Evolutionary conservation across 1,284 basidiomycete genomes (phyloP).

Genomic region (Mrakiaceae sp.): DNA sequence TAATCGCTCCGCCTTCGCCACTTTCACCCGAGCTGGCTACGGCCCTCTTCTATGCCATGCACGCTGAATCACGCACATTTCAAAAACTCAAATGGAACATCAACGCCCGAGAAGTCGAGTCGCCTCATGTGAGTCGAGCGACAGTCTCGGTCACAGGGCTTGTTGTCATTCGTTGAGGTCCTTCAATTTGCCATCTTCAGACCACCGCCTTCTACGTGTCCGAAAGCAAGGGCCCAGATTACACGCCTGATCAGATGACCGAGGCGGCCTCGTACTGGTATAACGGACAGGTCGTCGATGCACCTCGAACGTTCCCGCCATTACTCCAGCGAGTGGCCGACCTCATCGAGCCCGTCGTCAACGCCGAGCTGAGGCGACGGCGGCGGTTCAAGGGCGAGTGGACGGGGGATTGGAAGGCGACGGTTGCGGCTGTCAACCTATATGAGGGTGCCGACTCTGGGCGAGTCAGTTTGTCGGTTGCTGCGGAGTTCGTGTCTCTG

Average conservation of each 20-base stretch:
- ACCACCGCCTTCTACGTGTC: slow-evolving; percentile 4
- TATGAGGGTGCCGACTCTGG: slow-evolving; percentile 67
- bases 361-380: slow-evolving; percentile 54
- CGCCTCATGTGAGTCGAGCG: slow-evolving; percentile 50
- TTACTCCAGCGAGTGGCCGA: slow-evolving; percentile 67
- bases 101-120: slow-evolving; percentile 33
- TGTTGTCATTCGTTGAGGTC: neutral
- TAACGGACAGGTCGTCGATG: slow-evolving; percentile 59
- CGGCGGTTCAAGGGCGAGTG: slow-evolving; percentile 24
- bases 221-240: slow-evolving; percentile 14
- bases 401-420: slow-evolving; percentile 61
- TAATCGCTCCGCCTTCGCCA: slow-evolving; percentile 45
- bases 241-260: neutral
- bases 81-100: slow-evolving; percentile 29
- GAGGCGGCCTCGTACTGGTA: slow-evolving; percentile 9
- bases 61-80: slow-evolving; percentile 31
- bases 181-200: neutral
- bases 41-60: slow-evolving; percentile 46
- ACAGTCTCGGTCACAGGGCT: neutral
- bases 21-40: slow-evolving; percentile 46
- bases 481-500: neutral
- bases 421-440: slow-evolving; percentile 82
- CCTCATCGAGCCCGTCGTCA: slow-evolving; percentile 64
- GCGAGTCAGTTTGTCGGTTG: slow-evolving; percentile 20
- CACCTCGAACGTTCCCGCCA: slow-evolving; percentile 51